phyloP scores from a whole-genome alignment of 2,329 filamentous ascomycete species.

The Curvularia sp. region DNA sequence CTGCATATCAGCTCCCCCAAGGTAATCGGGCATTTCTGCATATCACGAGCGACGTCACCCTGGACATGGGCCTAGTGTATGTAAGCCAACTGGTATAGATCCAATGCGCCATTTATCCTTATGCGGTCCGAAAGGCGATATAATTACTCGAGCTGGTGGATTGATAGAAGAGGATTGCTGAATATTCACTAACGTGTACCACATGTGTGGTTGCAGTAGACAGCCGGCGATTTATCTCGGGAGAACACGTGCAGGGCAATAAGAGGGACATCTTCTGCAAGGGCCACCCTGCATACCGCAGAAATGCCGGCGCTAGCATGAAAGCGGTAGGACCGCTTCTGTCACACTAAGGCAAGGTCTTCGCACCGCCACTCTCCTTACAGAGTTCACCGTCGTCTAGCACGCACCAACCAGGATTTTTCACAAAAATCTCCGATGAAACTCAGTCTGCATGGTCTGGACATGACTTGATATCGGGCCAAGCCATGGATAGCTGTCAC shows the following conservation, averaged over 20 bases:
- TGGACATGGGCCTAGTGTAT: background rate
- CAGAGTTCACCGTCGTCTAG: background rate
- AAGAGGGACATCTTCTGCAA: background rate
- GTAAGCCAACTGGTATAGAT: background rate
- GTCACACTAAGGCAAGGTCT: background rate
- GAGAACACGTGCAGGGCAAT: background rate
- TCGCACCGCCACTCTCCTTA: background rate
- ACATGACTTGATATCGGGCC: background rate
- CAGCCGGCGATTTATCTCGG: constrained; percentile 3
- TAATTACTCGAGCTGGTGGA: background rate
- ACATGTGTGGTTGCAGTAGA: background rate
- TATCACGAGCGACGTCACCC: background rate
- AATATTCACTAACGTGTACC: background rate
- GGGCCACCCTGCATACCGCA: background rate
- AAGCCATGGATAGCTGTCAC: constrained; percentile 1
- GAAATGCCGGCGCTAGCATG: constrained; percentile 3
- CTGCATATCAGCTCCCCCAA: constrained; percentile 5
- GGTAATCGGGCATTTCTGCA: background rate
- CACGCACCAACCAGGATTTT: background rate
- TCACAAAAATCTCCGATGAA: background rate
- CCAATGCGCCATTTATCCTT: background rate
- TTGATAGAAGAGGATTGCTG: background rate
- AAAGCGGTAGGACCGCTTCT: background rate
- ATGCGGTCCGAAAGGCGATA: background rate
- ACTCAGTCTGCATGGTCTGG: background rate